These are phyloP conservation scores for Priceomyces fermenticarens DNA, from an alignment of 805 yeast species.

Conservation along the genomic window DNA sequence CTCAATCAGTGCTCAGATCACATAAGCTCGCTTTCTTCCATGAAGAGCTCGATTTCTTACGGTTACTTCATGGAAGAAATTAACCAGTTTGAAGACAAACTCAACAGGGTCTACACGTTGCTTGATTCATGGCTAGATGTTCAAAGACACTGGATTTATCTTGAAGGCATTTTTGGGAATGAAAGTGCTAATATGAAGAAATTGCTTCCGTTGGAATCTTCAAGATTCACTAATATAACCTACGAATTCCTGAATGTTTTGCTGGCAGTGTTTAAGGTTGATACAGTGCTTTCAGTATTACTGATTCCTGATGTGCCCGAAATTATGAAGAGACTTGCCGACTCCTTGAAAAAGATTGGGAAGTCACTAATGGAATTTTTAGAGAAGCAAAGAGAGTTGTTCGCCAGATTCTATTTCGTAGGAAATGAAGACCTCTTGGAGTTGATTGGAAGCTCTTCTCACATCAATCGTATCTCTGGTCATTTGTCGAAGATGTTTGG, in stretches of 20 bases:
- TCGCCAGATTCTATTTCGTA: conserved; percentile 80
- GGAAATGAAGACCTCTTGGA: conserved; percentile 90
- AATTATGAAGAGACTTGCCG: conserved; percentile 49
- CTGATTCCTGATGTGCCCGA: conserved; percentile 46
- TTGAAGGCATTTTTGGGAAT: conserved; percentile 71
- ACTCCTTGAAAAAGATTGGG: conserved; percentile 55
- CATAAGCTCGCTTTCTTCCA: conserved; percentile 58
- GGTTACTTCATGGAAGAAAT: conserved; percentile 59
- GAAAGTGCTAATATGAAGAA: conserved; percentile 51
- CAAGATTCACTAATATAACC: conserved; percentile 62
- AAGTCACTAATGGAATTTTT: conserved; percentile 72
- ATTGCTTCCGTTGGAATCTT: conserved; percentile 67
- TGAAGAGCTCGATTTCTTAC: conserved; percentile 67
- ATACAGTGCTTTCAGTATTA: conserved; percentile 54
- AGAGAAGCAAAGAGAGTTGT: conserved; percentile 72
- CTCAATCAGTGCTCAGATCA: conserved; percentile 60
- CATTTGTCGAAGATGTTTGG: conserved; percentile 71
- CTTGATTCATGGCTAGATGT: conserved; percentile 77
- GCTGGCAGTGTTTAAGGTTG: conserved; percentile 46
- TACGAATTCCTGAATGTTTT: conserved; percentile 56
- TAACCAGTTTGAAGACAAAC: conserved; percentile 49
- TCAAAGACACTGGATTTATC: conserved; percentile 85
- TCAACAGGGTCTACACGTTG: conserved; percentile 50
- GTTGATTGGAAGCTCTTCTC: conserved; percentile 64
- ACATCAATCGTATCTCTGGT: conserved; percentile 46